phyloP scores from a whole-genome alignment of 805 yeast genomes.

The Saccharomycopsis fibuligera region DNA sequence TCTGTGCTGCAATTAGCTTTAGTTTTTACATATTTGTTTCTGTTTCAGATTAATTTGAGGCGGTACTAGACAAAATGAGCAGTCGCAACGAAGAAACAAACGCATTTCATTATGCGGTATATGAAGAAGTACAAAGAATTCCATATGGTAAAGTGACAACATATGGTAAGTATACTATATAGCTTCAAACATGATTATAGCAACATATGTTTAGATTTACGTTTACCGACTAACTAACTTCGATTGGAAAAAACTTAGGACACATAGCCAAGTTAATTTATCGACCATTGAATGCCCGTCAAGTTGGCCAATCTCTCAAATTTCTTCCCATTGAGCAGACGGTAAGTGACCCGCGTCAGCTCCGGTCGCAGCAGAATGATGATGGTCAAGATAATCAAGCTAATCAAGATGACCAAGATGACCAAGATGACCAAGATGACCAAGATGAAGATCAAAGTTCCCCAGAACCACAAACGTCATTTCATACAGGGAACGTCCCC shows the following conservation, averaged over 20 bases:
- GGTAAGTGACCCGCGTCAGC: conserved; percentile 24
- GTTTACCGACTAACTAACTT: too few species aligned
- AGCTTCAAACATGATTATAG: too few species aligned
- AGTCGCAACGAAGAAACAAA: conserved; percentile 34
- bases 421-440: neutral
- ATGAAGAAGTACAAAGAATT: conserved; percentile 42
- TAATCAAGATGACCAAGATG: neutral
- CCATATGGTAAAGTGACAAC: conserved; percentile 62
- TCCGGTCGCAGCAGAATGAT: conserved; percentile 17
- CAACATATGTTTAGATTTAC: too few species aligned
- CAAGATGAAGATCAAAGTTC: conserved; percentile 13
- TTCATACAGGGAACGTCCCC: conserved; percentile 42
- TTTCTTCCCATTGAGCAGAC: conserved; percentile 35
- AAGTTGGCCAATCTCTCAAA: conserved; percentile 68
- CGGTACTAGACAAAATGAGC: too few species aligned
- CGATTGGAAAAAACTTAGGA: conserved; percentile 33
- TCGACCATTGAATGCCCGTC: conserved; percentile 63
- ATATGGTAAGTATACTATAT: conserved; percentile 45
- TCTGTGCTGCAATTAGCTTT: too few species aligned
- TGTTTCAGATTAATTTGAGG: too few species aligned
- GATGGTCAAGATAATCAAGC: conserved; percentile 9
- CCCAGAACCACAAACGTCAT: conserved; percentile 21
- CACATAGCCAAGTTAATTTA: conserved; percentile 62
- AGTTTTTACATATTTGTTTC: too few species aligned
- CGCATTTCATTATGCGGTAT: conserved; percentile 58